Percentiles rank a stretch among this genome's conserved stretches.
Evolutionary conservation across 192 early-diverging fungal genomes (phyloP).

Genomic region (Umbelopsis isabellina): DNA sequence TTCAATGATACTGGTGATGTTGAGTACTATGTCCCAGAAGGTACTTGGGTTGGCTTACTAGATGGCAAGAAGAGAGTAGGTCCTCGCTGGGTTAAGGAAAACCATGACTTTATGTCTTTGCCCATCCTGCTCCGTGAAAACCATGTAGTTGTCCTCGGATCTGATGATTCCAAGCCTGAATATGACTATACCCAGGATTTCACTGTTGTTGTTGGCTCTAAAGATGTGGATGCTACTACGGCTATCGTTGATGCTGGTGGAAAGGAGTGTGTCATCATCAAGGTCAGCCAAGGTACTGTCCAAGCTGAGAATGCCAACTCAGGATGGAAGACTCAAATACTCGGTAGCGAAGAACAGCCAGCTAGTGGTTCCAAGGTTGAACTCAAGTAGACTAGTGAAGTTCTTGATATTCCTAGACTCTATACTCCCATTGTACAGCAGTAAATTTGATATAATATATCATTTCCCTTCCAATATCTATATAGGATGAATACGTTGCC

Average conservation of each 20-base stretch:
- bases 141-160: conserved; percentile 7
- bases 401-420: background rate
- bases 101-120: conserved; percentile 9
- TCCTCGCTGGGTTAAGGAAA: conserved; percentile 10
- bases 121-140: conserved; percentile 16
- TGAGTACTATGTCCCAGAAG: conserved; percentile 9
- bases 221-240: background rate
- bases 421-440: too few relatives aligned
- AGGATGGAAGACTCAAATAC: conserved; percentile 4
- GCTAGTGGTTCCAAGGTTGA: conserved; percentile 11
- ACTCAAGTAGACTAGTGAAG: background rate
- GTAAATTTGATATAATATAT: too few relatives aligned
- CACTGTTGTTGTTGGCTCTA: conserved; percentile 7
- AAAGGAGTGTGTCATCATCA: background rate
- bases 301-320: conserved; percentile 4
- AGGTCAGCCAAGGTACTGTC: background rate
- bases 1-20: conserved; percentile 20
- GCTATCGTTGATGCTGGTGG: conserved; percentile 6
- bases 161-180: conserved; percentile 9
- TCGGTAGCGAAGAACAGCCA: background rate
- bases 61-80: conserved; percentile 19
- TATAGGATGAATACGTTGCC: too few relatives aligned
- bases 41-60: conserved; percentile 15
- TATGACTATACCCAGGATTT: conserved; percentile 13
- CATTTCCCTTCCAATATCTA: too few relatives aligned